phyloP scores from a whole-genome alignment of 2,329 filamentous ascomycete species.

The Arachnomyces sp. region DNA sequence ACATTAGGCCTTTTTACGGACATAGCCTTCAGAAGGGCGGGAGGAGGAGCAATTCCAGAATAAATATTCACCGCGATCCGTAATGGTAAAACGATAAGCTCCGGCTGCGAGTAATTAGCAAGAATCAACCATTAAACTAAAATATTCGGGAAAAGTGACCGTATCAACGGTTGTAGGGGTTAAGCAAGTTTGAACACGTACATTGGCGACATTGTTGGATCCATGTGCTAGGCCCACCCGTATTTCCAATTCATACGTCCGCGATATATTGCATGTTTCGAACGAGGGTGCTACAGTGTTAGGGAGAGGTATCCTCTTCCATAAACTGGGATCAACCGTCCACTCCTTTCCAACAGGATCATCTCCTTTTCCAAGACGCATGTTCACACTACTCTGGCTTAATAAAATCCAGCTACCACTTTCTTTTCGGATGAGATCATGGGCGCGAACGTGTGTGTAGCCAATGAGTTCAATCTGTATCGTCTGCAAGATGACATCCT shows the following conservation, averaged over 20 bases:
- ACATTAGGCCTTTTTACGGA: constrained; percentile 23
- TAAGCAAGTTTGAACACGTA: constrained; percentile 24
- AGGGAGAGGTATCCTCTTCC: constrained; percentile 65
- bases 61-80: constrained; percentile 73
- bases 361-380: constrained; percentile 55
- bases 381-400: constrained; percentile 62
- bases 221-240: constrained; percentile 72
- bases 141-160: neutral
- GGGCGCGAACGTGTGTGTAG: constrained; percentile 69
- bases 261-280: constrained; percentile 75
- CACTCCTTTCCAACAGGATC: constrained; percentile 60
- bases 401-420: constrained; percentile 67
- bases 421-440: constrained; percentile 65
- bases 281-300: constrained; percentile 85
- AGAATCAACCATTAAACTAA: constrained; percentile 2
- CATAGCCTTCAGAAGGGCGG: constrained; percentile 64
- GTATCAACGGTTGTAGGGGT: constrained; percentile 1
- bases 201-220: constrained; percentile 45
- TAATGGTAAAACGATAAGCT: constrained; percentile 71
- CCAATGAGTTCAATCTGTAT: constrained; percentile 77
- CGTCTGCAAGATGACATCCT: constrained; percentile 66
- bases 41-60: constrained; percentile 78
- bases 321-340: constrained; percentile 62
- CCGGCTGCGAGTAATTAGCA: constrained; percentile 43
- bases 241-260: constrained; percentile 77